A percentile compares a stretch with the other conserved stretches of the same genome.
Evolutionary conservation across 129 eudicot genomes (phyloP).

Genomic region (Ambrosia artemisiifolia): DNA sequence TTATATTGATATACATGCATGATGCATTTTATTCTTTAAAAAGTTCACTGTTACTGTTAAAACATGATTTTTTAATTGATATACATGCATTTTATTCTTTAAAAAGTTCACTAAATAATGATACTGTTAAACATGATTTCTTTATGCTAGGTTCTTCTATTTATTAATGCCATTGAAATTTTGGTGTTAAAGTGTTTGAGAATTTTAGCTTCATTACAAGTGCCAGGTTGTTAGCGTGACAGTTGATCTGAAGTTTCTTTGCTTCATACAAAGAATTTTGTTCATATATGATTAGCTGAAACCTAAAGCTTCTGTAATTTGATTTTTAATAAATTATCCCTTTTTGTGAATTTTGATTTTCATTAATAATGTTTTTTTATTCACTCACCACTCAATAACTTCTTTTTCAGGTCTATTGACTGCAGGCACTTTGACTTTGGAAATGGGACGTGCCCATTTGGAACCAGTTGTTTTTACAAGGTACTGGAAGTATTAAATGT

Average conservation of each 20-base stretch:
- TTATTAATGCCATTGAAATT: no score
- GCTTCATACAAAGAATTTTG: neutral
- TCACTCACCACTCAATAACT: neutral
- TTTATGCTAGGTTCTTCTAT: no score
- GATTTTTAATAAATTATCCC: neutral
- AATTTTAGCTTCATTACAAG: neutral
- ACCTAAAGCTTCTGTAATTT: neutral
- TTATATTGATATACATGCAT: no score
- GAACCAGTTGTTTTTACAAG: constrained; percentile 96
- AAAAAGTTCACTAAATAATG: neutral
- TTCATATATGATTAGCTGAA: neutral
- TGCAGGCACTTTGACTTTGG: constrained; percentile 96
- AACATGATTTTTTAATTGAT: no score
- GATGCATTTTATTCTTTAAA: no score
- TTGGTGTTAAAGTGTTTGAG: neutral
- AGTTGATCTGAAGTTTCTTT: neutral
- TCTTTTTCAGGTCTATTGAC: constrained; percentile 78
- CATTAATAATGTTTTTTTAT: neutral
- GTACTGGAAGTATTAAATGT: constrained; percentile 29
- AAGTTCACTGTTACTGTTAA: no score
- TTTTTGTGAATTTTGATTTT: neutral
- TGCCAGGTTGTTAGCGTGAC: neutral
- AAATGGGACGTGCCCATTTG: constrained; percentile 90
- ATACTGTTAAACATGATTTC: neutral
- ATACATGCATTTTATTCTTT: neutral